Evolutionary conservation across 257 asterid species (phyloP), one percentile per base, ranked within the genome.

Genomic region (Solanum stenotomum): DNA sequence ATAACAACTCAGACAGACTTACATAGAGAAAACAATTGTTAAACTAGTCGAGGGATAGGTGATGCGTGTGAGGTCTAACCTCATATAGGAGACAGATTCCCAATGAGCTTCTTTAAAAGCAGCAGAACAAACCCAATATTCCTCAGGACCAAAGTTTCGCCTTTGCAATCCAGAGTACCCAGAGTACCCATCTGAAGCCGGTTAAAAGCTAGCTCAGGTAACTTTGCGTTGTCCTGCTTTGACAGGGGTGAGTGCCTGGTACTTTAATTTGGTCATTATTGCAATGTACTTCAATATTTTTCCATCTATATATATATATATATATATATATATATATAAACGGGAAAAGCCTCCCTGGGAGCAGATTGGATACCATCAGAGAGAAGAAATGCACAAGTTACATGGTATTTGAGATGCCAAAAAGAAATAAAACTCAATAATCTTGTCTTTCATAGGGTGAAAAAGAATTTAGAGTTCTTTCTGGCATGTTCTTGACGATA

Each of bases 61-160:
- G 44, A 88, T 78, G n/a, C 68, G 22, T 67, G 87, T 18, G 87
- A 86, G 89, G 74, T 89, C 88, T 85, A 85, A 96, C 99, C 98
- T 93, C 94, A 90, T 95, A 91, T 93, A 94, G 70, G 96, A 92
- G 29, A 93, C 90, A 84, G 98, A 90, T 88, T 96, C 99, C 98
- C 98, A 95, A 85, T 96, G 98, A 81, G 99, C 98, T 92, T 96
- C 61, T 87, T 83, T 38, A 33, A 42, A 70, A 89, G 87, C 27
- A 74, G 92, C 20, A 89, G 90, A 91, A 93, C 98, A 90, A 93
- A 96, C 98, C 98, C 99, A 96, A 89, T 94, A 94, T 91, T 96
- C 99, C 93, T 96, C 99, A 93, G 94, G 95, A n/a, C 98, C 97
- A 92, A 96, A 96, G 79, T 89, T 91, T 35, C 94, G 91, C 91